Base-by-base conservation (phyloP, 257 asterid genomes). In the Fraxinus americana region DNA sequence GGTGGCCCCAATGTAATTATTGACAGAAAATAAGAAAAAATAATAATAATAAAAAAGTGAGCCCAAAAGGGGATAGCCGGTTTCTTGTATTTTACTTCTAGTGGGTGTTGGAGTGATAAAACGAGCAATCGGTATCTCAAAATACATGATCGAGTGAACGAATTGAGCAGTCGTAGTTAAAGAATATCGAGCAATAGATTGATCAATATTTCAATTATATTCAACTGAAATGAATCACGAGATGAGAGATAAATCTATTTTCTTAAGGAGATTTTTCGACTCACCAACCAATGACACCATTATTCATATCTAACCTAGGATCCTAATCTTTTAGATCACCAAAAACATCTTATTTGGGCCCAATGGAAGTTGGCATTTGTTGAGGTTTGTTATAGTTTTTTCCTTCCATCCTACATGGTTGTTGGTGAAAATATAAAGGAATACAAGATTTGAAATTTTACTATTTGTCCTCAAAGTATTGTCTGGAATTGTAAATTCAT, bases 321-420 rank as follows among this genome's bases (percentile, higher is more conserved):
- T 63, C 16, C 68, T 23, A 10, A 23, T 11, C 32, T 25, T 25
- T 63, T 63, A 63, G 69, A 63, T 63, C 69, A 63, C 36, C 69
- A 63, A 63, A 63, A 27, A 27, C 69, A 63, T 63, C 35, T 25
- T 0, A 63, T 2, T 10, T 25, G 32, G 69, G 69, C 69, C 67
- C 69, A 63, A 27, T 63, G 35, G 69, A 63, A 63, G 69, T 25
- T 63, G 35, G 69, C 69, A 63, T 63, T 63, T 17, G 69, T 63
- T 63, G 36, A 63, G 36, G 17, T 63, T 63, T 63, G 69, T 25
- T 63, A 11, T 48, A 11, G 67, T 63, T 11, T 27, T 63, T 61
- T 63, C 69, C 69, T n/a, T 63, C 35, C 13, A 25, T 5, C 36
- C 1, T 25, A 5, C 27, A 8, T 59, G 9, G 25, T 21, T 14